Conservation (phyloP, 768 basidiomycete genomes). For the Coprinellus micaceus region DNA sequence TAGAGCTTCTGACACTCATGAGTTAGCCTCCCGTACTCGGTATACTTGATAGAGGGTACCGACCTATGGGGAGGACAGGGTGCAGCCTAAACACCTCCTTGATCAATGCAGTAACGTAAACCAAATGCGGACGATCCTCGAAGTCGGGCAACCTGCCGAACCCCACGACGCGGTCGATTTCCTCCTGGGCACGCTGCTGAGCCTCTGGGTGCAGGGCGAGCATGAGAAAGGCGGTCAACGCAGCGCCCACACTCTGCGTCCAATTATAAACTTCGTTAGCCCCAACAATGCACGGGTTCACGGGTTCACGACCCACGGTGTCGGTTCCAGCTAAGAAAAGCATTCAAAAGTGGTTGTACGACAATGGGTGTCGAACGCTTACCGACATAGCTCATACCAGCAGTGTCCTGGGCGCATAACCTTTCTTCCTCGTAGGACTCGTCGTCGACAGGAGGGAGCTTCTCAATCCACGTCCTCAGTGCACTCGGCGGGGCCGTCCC, state of each 20-base stretch:
- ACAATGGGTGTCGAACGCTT: background rate
- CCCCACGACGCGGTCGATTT: conserved; percentile 23
- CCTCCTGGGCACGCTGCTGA: conserved; percentile 23
- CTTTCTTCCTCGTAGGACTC: conserved; percentile 17
- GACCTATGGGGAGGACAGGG: conserved; percentile 28
- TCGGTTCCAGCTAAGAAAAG: conserved; percentile 8
- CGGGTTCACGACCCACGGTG: background rate
- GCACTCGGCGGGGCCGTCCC: conserved; percentile 17
- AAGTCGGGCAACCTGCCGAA: conserved; percentile 21
- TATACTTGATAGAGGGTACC: background rate
- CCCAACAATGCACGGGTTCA: conserved; percentile 1
- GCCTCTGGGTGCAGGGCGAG: conserved; percentile 24
- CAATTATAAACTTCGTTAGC: too few relatives aligned
- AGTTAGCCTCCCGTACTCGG: background rate
- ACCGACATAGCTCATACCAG: conserved; percentile 23
- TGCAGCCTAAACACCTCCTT: conserved; percentile 35
- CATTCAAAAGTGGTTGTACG: background rate
- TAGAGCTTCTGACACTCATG: conserved; percentile 16
- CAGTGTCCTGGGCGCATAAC: conserved; percentile 17
- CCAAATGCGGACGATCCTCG: conserved; percentile 14
- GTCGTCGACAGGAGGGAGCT: conserved; percentile 14
- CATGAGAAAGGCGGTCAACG: conserved; percentile 22
- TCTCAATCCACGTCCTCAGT: conserved; percentile 17
- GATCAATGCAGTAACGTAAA: conserved; percentile 12
- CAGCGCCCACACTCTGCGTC: conserved; percentile 20